Percentiles rank a stretch among this genome's conserved stretches.
Conservation (phyloP, 108 stramenopile species). For the Ochromonas danica region DNA sequence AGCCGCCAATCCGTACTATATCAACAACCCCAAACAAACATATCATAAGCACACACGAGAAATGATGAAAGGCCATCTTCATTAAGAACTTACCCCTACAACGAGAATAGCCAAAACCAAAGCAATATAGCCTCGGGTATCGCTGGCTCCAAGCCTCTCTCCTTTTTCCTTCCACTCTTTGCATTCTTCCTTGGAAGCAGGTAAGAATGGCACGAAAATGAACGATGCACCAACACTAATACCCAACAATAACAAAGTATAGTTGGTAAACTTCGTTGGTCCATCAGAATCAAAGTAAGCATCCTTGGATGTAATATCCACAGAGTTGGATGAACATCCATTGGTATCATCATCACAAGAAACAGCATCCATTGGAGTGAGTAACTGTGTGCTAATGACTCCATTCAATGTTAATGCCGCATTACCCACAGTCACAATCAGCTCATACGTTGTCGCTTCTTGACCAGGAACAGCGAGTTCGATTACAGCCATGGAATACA, state of each 20-base stretch:
- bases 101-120: background rate
- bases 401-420: background rate
- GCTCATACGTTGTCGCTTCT: conserved; percentile 22
- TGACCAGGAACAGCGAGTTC: conserved; percentile 6
- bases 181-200: conserved; percentile 12
- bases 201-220: conserved; percentile 14
- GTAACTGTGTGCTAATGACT: background rate
- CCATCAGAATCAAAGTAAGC: background rate
- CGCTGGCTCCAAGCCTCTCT: background rate
- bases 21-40: no score
- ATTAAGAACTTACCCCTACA: conserved; percentile 1
- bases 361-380: background rate
- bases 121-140: background rate
- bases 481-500: conserved; percentile 21
- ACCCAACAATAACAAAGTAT: background rate
- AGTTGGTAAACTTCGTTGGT: background rate
- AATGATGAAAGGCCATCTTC: background rate
- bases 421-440: background rate
- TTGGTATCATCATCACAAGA: background rate
- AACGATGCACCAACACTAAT: background rate
- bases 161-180: conserved; percentile 7
- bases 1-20: conserved; percentile 6
- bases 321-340: background rate
- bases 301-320: background rate
- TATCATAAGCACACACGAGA: background rate